phyloP scores from a whole-genome alignment of 169 alveolate species.

The Blepharisma undulans region DNA sequence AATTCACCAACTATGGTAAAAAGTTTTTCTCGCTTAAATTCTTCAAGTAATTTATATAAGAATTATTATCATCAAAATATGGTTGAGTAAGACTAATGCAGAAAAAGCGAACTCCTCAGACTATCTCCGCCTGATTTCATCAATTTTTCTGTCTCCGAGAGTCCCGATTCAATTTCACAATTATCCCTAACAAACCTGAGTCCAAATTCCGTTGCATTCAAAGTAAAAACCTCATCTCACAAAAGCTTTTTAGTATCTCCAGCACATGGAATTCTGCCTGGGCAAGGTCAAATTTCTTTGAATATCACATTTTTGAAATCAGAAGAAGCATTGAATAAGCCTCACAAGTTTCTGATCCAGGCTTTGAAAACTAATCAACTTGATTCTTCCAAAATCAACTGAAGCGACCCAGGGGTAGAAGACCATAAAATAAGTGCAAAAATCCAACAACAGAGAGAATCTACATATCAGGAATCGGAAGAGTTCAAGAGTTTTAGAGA shows the following conservation, averaged over 20 bases:
- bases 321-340: neutral
- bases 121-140: neutral
- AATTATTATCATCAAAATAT: neutral
- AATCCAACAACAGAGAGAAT: neutral
- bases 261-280: slow-evolving; percentile 41
- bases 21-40: neutral
- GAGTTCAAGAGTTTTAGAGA: neutral
- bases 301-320: neutral
- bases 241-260: slow-evolving; percentile 56
- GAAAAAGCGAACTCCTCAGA: neutral
- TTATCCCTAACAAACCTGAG: neutral
- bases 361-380: neutral
- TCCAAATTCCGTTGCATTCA: slow-evolving; percentile 36
- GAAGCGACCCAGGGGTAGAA: neutral
- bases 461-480: neutral
- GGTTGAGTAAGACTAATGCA: neutral
- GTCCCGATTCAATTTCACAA: neutral
- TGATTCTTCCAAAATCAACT: neutral
- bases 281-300: neutral
- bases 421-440: neutral
- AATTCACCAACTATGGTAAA: neutral
- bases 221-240: slow-evolving; percentile 61
- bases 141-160: neutral
- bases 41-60: neutral
- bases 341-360: neutral